Conservation (phyloP, 306 rosid genomes). For the Casuarina cunninghamiana region DNA sequence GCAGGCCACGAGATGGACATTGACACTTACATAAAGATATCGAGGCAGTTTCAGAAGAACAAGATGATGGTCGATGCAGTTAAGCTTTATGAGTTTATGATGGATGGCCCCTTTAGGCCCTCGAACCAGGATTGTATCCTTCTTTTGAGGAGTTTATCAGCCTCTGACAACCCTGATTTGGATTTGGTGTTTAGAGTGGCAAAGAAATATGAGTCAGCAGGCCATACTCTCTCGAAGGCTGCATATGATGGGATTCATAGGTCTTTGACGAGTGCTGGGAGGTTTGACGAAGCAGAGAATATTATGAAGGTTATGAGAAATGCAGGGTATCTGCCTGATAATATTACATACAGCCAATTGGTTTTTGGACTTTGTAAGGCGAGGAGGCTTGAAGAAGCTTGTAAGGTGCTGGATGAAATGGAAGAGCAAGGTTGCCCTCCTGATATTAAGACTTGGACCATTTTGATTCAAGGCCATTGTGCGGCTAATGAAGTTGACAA, state of each 20-base stretch:
- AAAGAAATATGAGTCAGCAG: slow-evolving; percentile 60
- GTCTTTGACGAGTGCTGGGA: slow-evolving; percentile 66
- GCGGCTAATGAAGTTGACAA: slow-evolving; percentile 57
- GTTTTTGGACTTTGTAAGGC: slow-evolving; percentile 82
- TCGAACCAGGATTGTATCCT: slow-evolving; percentile 49
- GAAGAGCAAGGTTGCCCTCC: slow-evolving; percentile 72
- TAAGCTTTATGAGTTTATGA: slow-evolving; percentile 85
- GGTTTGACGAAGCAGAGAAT: slow-evolving; percentile 75
- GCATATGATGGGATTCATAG: slow-evolving; percentile 83
- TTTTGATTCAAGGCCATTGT: slow-evolving; percentile 91
- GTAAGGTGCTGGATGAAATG: slow-evolving; percentile 73
- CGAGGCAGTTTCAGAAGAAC: slow-evolving; percentile 61
- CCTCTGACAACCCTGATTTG: slow-evolving; percentile 48
- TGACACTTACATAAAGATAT: slow-evolving; percentile 72
- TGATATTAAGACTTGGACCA: slow-evolving; percentile 88
- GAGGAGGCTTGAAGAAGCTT: slow-evolving; percentile 70
- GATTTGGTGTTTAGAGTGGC: slow-evolving; percentile 63
- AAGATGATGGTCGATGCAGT: slow-evolving; percentile 80
- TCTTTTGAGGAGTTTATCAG: slow-evolving; percentile 54
- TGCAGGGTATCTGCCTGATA: slow-evolving; percentile 79
- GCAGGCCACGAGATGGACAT: slow-evolving; percentile 64
- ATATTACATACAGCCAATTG: slow-evolving; percentile 76
- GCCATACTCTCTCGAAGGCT: slow-evolving; percentile 60
- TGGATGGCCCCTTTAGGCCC: slow-evolving; percentile 84
- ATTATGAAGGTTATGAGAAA: slow-evolving; percentile 57